Evolutionary conservation across 257 asterid species (phyloP).

Genomic region (Voacanga thouarsii): DNA sequence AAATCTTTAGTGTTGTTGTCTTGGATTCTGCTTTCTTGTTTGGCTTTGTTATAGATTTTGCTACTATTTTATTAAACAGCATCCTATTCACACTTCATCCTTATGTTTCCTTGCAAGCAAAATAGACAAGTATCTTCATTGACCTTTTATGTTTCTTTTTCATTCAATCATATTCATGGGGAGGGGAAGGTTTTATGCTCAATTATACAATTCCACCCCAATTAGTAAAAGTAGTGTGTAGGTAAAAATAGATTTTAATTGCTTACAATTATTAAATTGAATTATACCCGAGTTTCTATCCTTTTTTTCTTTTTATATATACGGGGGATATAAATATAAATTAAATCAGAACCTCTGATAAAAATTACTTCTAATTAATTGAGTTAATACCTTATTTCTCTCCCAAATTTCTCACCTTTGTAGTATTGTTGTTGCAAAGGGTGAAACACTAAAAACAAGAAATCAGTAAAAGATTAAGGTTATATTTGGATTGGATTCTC

Average conservation of each 20-base stretch:
- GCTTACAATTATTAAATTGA: not conserved
- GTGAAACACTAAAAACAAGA: too few species aligned
- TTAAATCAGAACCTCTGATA: too few species aligned
- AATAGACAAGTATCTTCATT: constrained; percentile 7
- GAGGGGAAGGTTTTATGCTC: not conserved
- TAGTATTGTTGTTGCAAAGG: too few species aligned
- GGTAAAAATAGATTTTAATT: not conserved
- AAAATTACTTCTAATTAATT: too few species aligned
- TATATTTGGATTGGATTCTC: too few species aligned
- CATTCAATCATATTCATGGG: not conserved
- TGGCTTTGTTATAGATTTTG: constrained; percentile 11
- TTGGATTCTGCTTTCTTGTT: constrained; percentile 13
- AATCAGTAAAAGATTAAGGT: too few species aligned
- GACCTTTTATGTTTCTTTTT: not conserved
- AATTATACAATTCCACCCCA: not conserved
- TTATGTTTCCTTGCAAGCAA: constrained; percentile 4
- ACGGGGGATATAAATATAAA: too few species aligned
- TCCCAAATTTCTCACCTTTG: too few species aligned
- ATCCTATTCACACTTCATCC: not conserved
- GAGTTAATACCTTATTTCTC: too few species aligned
- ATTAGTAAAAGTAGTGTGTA: not conserved
- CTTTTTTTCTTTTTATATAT: too few species aligned
- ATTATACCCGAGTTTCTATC: too few species aligned
- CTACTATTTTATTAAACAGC: not conserved
- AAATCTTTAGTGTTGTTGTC: constrained; percentile 1